Evolutionary conservation across 352 stramenopile genomes (phyloP), one percentile per base, ranked within the genome.

Genomic region (Phytopythium cucurbitacearum): DNA sequence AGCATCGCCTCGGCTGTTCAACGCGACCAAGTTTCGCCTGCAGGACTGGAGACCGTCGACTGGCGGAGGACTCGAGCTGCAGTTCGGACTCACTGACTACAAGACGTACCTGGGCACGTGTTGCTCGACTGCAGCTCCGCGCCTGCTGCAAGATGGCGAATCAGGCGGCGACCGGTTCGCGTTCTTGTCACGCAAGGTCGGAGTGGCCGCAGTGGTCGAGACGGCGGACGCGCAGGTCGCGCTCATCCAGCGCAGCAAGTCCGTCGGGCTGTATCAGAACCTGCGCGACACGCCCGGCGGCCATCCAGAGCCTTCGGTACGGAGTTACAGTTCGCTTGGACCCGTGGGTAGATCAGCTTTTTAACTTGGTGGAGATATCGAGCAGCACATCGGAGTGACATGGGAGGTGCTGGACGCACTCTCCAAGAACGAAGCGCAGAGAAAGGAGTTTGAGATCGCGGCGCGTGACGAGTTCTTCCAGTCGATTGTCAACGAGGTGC

Each of bases 121-220:
- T 60, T 87, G 72, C 57, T 83, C 81, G 35, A 51, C 67, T 3
- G 60, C 71, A 9, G 62, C 71, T 5, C 44, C 47, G 11, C 57
- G 55, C 40, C 60, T 91, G 40, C 56, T 77, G 7, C 15, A 15
- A 9, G 80, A 86, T 38, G 67, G 67, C 12, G 32, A 64, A 4
- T 33, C 13, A n/a, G 37, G 61, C 0, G 52, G 33, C 34, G 56
- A 87, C 46, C 39, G 21, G n/a, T 76, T 75, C 40, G 71, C 73
- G 46, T 91, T 81, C 55, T 39, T 92, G 10, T 94, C 84, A 9
- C 63, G 79, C 33, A 94, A 94, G 70, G 69, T 94, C 38, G 84
- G 84, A 34, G 81, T 94, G 44, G 83, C 84, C 0, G 84, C 69
- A 1, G 65, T 79, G 10, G 56, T 94, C 11, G 77, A 90, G 69